Evolutionary conservation across 2,329 filamentous ascomycete genomes (phyloP), one percentile per base, ranked within the genome.

Genomic region (Colletotrichum gigasporum): DNA sequence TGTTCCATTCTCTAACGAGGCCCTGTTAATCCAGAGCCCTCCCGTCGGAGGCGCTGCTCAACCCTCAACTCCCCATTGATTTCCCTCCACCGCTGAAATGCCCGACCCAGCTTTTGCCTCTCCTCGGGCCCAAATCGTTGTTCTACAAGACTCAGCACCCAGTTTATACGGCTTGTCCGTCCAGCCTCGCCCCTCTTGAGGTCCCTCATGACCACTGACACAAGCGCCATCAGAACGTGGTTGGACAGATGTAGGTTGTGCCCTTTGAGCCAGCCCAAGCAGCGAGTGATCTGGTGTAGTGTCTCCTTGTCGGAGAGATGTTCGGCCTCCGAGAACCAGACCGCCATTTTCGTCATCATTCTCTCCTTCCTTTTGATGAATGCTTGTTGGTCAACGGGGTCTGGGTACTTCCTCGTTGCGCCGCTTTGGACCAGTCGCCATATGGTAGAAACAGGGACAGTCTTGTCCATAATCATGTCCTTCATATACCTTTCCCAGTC

Each of bases 151-250:
- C 56, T 48, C 32, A 75, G 37, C 9, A 78, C 54, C 71, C 75
- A 78, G 37, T 64, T 32, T 30, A 79, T 54, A 9, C 76, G 73
- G 11, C 60, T 35, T 6, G 68, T 72, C 14, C 77, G 71, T 3
- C 78, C 79, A 20, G 58, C 60, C n/a, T 69, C 65, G 5, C 78
- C 77, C 34, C 63, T 62, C 30, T 74, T 72, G 4, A 81, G 69
- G 59, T 80, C 78, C 9, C 72, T 68, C 3, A 74, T 70, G 18
- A 77, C 61, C 2, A 75, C 60, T 5, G 66, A 55, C 6, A 72
- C 59, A n/a, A 78, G 34, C 32, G 68, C 68, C 42, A 65, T 66
- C 16, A 80, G 62, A 9, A 71, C 68, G 16, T 68, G 53, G 11
- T 16, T 10, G 5, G 69, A 64, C 7, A 76, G 71, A n/a, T 73